phyloP scores from a whole-genome alignment of 495 filamentous ascomycete genomes.

The Penicillium cataractarum region DNA sequence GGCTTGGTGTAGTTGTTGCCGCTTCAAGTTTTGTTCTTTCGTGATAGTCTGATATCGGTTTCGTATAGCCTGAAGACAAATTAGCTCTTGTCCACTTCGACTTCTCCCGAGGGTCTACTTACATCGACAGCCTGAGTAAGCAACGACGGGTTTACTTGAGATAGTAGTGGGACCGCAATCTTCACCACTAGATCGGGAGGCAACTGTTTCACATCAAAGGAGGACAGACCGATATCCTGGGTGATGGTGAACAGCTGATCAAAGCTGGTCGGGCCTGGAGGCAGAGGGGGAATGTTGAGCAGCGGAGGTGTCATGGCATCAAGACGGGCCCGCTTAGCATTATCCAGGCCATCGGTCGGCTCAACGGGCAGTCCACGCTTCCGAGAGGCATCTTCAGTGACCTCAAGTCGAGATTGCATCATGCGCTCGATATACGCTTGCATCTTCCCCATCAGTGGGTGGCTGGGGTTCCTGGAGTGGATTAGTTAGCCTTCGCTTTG shows the following conservation, averaged over 20 bases:
- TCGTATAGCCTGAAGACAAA: slow-evolving; percentile 46
- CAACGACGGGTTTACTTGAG: slow-evolving; percentile 60
- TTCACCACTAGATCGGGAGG: slow-evolving; percentile 73
- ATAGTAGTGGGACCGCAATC: slow-evolving; percentile 73
- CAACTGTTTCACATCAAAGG: slow-evolving; percentile 80
- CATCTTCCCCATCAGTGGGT: slow-evolving; percentile 69
- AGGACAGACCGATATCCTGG: slow-evolving; percentile 67
- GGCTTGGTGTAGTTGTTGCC: slow-evolving; percentile 37
- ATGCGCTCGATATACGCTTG: slow-evolving; percentile 81
- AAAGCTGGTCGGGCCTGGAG: slow-evolving; percentile 72
- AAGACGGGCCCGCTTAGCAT: slow-evolving; percentile 70
- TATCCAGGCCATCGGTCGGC: slow-evolving; percentile 69
- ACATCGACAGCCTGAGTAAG: slow-evolving; percentile 72
- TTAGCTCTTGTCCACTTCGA: slow-evolving; percentile 28
- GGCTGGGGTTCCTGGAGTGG: slow-evolving; percentile 64
- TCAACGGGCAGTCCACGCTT: slow-evolving; percentile 74
- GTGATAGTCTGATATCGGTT: slow-evolving; percentile 49
- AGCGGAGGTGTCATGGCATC: slow-evolving; percentile 55
- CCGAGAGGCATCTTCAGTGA: slow-evolving; percentile 69
- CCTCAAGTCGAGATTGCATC: slow-evolving; percentile 70
- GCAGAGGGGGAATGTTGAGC: slow-evolving; percentile 64
- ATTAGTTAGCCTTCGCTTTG: slow-evolving; percentile 8
- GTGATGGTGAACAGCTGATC: slow-evolving; percentile 85
- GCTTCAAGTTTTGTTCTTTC: slow-evolving; percentile 42
- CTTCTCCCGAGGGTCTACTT: slow-evolving; percentile 14